These are phyloP conservation scores for Cenchrus purpureus DNA, from an alignment of 176 grass and related monocot genomes.

Conservation along the genomic window DNA sequence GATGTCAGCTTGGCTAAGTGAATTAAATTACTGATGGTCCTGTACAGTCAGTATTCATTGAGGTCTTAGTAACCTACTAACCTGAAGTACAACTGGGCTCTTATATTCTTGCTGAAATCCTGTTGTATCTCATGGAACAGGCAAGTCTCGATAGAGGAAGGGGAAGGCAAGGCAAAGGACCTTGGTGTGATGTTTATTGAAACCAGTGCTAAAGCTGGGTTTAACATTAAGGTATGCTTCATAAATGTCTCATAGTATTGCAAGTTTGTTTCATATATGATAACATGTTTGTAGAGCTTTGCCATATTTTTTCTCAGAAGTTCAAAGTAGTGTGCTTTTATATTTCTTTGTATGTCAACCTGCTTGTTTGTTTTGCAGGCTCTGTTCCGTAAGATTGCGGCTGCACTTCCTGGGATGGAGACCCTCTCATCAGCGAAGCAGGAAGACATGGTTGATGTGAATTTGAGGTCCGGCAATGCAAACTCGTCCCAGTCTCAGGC, in stretches of 20 bases:
- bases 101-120: slow-evolving; percentile 33
- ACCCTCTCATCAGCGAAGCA: slow-evolving; percentile 91
- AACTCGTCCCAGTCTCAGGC: slow-evolving; percentile 82
- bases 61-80: neutral
- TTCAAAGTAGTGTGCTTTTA: neutral
- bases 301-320: neutral
- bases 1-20: neutral
- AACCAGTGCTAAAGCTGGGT: slow-evolving; percentile 99
- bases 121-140: slow-evolving; percentile 56
- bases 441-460: slow-evolving; percentile 96
- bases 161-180: slow-evolving; percentile 90
- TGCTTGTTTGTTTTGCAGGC: slow-evolving; percentile 55
- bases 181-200: slow-evolving; percentile 99
- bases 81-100: neutral
- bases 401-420: slow-evolving; percentile 97
- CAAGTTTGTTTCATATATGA: neutral
- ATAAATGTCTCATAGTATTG: slow-evolving; percentile 20
- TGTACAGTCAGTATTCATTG: neutral
- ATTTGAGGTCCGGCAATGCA: slow-evolving; percentile 72
- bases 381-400: slow-evolving; percentile 95
- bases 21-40: neutral
- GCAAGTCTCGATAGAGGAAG: slow-evolving; percentile 99
- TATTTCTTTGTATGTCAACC: neutral
- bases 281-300: neutral
- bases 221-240: slow-evolving; percentile 92